Conservation (phyloP, 371 early-diverging fungal species). For the Rhizopus delemar region DNA sequence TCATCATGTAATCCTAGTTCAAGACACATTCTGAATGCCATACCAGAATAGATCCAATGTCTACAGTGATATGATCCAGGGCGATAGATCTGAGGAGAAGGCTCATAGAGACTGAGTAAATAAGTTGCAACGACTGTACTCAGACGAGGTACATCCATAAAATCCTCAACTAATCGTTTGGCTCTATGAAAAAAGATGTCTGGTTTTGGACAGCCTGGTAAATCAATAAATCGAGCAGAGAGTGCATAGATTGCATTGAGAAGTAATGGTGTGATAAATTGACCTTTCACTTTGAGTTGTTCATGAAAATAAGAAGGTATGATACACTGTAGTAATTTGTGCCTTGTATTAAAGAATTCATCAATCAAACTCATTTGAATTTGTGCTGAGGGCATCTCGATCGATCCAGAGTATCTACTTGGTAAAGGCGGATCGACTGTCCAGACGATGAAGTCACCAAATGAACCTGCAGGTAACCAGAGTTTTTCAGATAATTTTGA, state of each 20-base stretch:
- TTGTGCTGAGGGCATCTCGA: constrained; percentile 39
- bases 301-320: constrained; percentile 22
- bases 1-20: constrained; percentile 30
- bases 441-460: constrained; percentile 22
- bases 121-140: constrained; percentile 42
- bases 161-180: constrained; percentile 35
- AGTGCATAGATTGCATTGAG: constrained; percentile 35
- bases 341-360: constrained; percentile 24
- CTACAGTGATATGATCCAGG: constrained; percentile 25
- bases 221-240: constrained; percentile 13
- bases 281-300: constrained; percentile 31
- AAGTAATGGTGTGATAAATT: constrained; percentile 34
- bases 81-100: constrained; percentile 16
- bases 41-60: constrained; percentile 37
- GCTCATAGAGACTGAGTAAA: constrained; percentile 37
- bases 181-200: constrained; percentile 37
- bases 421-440: constrained; percentile 30
- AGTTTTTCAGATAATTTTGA: neutral
- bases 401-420: constrained; percentile 21
- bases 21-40: constrained; percentile 50
- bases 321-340: constrained; percentile 13
- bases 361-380: constrained; percentile 33
- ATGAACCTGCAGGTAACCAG: constrained; percentile 9
- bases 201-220: constrained; percentile 22
- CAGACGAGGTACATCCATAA: constrained; percentile 37